Conservation (phyloP, 495 filamentous ascomycete species). For the Penicillium turbatum region DNA sequence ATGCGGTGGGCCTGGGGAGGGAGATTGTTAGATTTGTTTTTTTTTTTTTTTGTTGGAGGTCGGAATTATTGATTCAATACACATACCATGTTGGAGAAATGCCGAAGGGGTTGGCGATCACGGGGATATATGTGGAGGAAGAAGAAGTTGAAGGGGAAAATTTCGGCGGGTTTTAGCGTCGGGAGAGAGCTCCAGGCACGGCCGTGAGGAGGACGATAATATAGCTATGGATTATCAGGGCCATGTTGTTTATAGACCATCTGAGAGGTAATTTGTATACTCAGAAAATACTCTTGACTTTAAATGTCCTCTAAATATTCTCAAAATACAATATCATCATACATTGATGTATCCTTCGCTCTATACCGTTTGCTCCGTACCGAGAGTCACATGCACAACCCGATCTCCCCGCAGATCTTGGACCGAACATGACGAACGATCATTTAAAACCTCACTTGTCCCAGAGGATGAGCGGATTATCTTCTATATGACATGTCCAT, state of each 20-base stretch:
- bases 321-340: background rate
- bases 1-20: constrained; percentile 81
- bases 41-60: background rate
- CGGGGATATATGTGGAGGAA: constrained; percentile 23
- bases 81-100: constrained; percentile 31
- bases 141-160: constrained; percentile 33
- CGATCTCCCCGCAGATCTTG: constrained; percentile 27
- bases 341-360: background rate
- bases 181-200: constrained; percentile 16
- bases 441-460: constrained; percentile 12
- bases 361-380: background rate
- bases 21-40: constrained; percentile 3
- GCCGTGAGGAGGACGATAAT: background rate
- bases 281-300: background rate
- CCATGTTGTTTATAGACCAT: background rate
- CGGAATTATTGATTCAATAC: background rate
- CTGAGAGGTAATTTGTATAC: background rate
- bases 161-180: constrained; percentile 37
- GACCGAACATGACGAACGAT: constrained; percentile 17
- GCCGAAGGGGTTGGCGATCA: constrained; percentile 24
- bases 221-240: background rate
- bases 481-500: constrained; percentile 35
- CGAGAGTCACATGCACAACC: constrained; percentile 28
- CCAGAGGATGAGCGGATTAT: constrained; percentile 20
- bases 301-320: background rate